A percentile compares a stretch with the other conserved stretches of the same genome.
Evolutionary conservation across 2,329 filamentous ascomycete genomes (phyloP).

Genomic region (Canariomyces notabilis): DNA sequence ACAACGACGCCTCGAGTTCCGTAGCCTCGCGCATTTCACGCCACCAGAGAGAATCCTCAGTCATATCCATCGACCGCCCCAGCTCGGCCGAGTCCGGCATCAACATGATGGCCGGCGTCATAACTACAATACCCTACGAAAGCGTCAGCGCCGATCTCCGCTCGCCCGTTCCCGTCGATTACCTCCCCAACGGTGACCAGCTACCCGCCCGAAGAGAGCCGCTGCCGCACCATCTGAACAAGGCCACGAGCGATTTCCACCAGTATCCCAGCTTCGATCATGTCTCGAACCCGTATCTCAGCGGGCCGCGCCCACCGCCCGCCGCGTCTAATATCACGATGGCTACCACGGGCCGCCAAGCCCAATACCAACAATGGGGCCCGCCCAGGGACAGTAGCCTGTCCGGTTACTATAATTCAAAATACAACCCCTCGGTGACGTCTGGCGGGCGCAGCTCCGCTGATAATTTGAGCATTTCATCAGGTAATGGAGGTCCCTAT

Average conservation of each 20-base stretch:
- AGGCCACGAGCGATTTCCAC: conserved; percentile 72
- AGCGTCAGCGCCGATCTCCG: conserved; percentile 58
- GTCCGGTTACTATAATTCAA: conserved; percentile 48
- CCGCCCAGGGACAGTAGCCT: conserved; percentile 52
- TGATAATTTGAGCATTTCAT: conserved; percentile 52
- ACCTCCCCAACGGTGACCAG: conserved; percentile 63
- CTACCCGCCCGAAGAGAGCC: conserved; percentile 62
- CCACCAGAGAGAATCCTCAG: conserved; percentile 68
- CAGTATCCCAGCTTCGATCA: conserved; percentile 76
- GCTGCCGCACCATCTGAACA: conserved; percentile 78
- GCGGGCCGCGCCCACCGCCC: conserved; percentile 55
- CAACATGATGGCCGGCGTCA: conserved; percentile 72
- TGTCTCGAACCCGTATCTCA: conserved; percentile 50
- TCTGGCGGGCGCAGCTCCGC: conserved; percentile 53
- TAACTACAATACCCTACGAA: conserved; percentile 86
- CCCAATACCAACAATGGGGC: conserved; percentile 77
- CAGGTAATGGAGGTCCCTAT: conserved; percentile 48
- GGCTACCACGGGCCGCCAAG: conserved; percentile 64
- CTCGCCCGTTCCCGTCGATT: conserved; percentile 68
- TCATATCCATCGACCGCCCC: conserved; percentile 65
- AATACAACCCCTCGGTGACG: conserved; percentile 60
- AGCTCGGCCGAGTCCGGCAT: conserved; percentile 60
- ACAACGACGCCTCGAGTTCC: conserved; percentile 57
- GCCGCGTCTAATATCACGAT: conserved; percentile 61
- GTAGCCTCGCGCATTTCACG: conserved; percentile 66